Conservation (phyloP, 2,329 filamentous ascomycete genomes). For the Neonectria magnoliae region DNA sequence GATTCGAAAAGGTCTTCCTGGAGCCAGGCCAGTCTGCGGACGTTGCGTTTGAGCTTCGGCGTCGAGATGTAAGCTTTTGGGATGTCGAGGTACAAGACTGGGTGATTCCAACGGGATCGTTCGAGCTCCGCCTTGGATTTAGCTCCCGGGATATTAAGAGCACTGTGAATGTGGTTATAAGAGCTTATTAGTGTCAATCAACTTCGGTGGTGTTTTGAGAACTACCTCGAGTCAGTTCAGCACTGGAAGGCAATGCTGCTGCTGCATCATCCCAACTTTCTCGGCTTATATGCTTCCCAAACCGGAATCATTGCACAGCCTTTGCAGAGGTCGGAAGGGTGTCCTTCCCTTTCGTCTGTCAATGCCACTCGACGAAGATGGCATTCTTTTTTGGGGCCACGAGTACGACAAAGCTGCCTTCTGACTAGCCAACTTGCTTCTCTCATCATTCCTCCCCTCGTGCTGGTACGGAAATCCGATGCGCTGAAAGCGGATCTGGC, state of each 20-base stretch:
- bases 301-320: too few relatives aligned
- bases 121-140: conserved; percentile 11
- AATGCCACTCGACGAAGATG: too few relatives aligned
- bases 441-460: neutral
- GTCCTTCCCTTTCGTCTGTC: too few relatives aligned
- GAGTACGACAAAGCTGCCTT: neutral
- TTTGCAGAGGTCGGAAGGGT: too few relatives aligned
- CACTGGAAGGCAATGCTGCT: too few relatives aligned
- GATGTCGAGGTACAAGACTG: conserved; percentile 52
- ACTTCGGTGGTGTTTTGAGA: neutral
- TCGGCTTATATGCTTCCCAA: too few relatives aligned
- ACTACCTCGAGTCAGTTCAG: too few relatives aligned
- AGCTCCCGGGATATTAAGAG: conserved; percentile 13
- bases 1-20: conserved; percentile 59
- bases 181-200: neutral
- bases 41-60: conserved; percentile 55
- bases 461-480: too few relatives aligned
- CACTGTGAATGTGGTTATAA: neutral
- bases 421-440: too few relatives aligned
- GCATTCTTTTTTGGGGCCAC: too few relatives aligned
- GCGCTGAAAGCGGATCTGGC: too few relatives aligned
- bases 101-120: conserved; percentile 29
- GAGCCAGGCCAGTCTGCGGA: conserved; percentile 49
- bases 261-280: too few relatives aligned
- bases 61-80: conserved; percentile 59